These are phyloP conservation scores for Lavandula angustifolia DNA, from an alignment of 257 asterid genomes.

Conservation along the genomic window DNA sequence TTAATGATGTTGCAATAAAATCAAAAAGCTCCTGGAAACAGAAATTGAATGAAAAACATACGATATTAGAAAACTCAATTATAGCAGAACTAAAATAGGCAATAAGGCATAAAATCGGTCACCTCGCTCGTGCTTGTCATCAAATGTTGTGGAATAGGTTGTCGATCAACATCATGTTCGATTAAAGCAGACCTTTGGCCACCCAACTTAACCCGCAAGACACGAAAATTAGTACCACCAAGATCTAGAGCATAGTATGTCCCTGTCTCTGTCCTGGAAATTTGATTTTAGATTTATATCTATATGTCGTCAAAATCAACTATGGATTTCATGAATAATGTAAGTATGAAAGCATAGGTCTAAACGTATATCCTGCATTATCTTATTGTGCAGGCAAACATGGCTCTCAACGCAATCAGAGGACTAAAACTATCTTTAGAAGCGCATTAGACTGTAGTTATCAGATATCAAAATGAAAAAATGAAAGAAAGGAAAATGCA, in stretches of 20 bases:
- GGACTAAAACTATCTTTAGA: slow-evolving; percentile 4
- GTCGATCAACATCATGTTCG: slow-evolving; percentile 46
- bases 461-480: background rate
- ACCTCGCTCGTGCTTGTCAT: slow-evolving; percentile 67
- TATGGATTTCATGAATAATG: background rate
- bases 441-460: background rate
- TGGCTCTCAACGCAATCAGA: slow-evolving; percentile 10
- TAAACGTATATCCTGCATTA: background rate
- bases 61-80: slow-evolving; percentile 7
- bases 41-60: slow-evolving; percentile 16
- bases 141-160: slow-evolving; percentile 60
- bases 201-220: slow-evolving; percentile 61
- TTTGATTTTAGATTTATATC: background rate
- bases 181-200: slow-evolving; percentile 60
- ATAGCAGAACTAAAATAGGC: slow-evolving; percentile 2
- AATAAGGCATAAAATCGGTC: slow-evolving; percentile 14
- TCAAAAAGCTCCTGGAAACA: slow-evolving; percentile 74
- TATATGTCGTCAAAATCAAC: background rate
- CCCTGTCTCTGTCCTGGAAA: slow-evolving; percentile 57
- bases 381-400: background rate
- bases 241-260: slow-evolving; percentile 62
- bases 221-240: slow-evolving; percentile 71
- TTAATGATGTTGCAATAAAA: slow-evolving; percentile 63
- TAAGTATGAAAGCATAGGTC: background rate
- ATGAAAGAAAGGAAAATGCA: background rate